Percentiles rank a stretch among this genome's conserved stretches.
These are phyloP conservation scores for Poa annua DNA, from an alignment of 176 grass and related monocot species.

Conservation along the genomic window DNA sequence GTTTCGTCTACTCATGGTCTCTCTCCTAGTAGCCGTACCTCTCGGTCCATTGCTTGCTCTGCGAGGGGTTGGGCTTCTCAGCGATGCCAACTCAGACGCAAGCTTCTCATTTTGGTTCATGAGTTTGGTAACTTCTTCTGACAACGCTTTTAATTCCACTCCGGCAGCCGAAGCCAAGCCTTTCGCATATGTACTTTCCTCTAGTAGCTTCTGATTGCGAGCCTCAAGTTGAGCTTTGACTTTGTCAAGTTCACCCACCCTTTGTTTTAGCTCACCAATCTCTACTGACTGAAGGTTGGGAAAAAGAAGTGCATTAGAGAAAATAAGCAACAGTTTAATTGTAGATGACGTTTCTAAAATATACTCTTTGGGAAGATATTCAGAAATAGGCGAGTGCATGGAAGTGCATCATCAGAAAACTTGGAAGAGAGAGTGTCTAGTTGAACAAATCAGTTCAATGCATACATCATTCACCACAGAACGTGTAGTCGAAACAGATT, in stretches of 20 bases:
- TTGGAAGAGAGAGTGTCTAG: conserved; percentile 1
- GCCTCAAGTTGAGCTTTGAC: conserved; percentile 73
- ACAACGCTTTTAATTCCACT: conserved; percentile 94
- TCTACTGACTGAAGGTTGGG: conserved; percentile 55
- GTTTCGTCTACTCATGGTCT: conserved; percentile 64
- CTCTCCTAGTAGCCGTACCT: conserved; percentile 56
- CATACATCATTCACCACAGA: conserved; percentile 12
- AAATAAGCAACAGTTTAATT: conserved; percentile 22
- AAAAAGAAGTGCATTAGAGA: neutral
- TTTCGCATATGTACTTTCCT: conserved; percentile 97
- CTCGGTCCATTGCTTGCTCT: conserved; percentile 67
- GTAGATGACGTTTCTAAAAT: conserved; percentile 17
- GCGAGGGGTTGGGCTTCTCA: conserved; percentile 74
- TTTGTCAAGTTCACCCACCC: conserved; percentile 67
- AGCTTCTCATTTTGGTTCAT: conserved; percentile 99
- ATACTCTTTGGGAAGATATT: conserved; percentile 3
- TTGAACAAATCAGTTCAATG: neutral
- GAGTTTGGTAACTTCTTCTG: conserved; percentile 98
- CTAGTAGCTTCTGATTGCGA: conserved; percentile 79
- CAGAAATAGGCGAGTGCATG: neutral
- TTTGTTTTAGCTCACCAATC: conserved; percentile 74
- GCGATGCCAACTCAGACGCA: conserved; percentile 64
- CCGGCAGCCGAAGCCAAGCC: conserved; percentile 95
- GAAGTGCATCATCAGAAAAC: neutral
- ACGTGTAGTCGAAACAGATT: neutral